Percentiles rank a stretch among this genome's conserved stretches.
Conservation (phyloP, 768 basidiomycete species). For the Macrocybe gigantea region DNA sequence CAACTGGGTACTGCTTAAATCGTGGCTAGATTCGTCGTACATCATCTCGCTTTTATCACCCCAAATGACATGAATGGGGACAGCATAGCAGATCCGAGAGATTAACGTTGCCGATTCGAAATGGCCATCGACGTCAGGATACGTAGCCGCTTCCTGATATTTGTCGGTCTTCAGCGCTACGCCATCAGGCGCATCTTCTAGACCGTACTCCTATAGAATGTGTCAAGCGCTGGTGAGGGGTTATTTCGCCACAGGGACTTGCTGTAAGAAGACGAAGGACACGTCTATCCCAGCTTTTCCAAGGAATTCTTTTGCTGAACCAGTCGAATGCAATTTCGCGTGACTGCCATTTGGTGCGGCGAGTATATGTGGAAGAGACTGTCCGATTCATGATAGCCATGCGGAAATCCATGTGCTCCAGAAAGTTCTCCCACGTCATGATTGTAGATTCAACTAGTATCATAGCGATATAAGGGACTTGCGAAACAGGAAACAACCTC, state of each 20-base stretch:
- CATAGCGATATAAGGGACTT: constrained; percentile 26
- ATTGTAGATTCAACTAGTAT: constrained; percentile 43
- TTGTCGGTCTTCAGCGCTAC: constrained; percentile 39
- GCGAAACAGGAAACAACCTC: constrained; percentile 18
- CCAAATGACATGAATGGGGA: constrained; percentile 47
- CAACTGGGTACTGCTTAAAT: not conserved
- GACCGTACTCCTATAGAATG: constrained; percentile 26
- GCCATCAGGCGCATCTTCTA: constrained; percentile 18
- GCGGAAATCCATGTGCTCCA: constrained; percentile 28
- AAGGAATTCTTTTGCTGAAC: constrained; percentile 37
- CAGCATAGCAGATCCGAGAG: constrained; percentile 21
- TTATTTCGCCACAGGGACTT: constrained; percentile 7
- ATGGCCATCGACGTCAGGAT: constrained; percentile 37
- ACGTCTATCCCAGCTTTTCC: constrained; percentile 40
- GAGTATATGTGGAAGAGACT: constrained; percentile 26
- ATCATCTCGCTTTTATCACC: constrained; percentile 37
- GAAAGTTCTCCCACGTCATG: constrained; percentile 30
- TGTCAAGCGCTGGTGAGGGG: not conserved
- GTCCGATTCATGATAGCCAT: constrained; percentile 31
- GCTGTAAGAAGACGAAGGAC: constrained; percentile 33
- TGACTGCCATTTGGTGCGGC: constrained; percentile 35
- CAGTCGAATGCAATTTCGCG: constrained; percentile 34
- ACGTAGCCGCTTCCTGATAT: constrained; percentile 39
- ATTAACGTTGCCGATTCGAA: constrained; percentile 32
- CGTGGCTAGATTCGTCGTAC: constrained; percentile 19